These are phyloP conservation scores for Colletotrichum theobromicola DNA, from an alignment of 2,329 filamentous ascomycete genomes.

Conservation along the genomic window DNA sequence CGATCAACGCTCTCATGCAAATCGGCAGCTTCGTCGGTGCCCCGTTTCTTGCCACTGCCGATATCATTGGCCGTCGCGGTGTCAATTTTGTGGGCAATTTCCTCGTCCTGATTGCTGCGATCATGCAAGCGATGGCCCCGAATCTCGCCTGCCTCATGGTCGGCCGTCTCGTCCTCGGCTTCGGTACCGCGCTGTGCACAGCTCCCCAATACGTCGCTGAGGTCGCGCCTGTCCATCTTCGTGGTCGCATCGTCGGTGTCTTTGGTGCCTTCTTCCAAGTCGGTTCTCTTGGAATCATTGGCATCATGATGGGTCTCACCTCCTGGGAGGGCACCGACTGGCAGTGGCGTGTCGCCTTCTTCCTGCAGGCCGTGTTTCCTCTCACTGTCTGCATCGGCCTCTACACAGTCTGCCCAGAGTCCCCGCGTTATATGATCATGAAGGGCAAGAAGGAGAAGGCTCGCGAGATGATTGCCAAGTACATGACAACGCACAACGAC, in stretches of 20 bases:
- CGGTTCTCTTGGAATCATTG: conserved; percentile 45
- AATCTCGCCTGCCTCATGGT: conserved; percentile 46
- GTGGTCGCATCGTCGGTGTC: conserved; percentile 49
- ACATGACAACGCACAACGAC: conserved; percentile 44
- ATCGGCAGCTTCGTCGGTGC: conserved; percentile 52
- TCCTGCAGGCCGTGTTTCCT: conserved; percentile 49
- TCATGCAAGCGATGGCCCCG: conserved; percentile 43
- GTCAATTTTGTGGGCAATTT: conserved; percentile 51
- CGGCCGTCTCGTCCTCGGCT: conserved; percentile 62
- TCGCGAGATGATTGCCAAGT: conserved; percentile 36
- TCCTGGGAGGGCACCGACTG: conserved; percentile 37
- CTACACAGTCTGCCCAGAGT: conserved; percentile 42
- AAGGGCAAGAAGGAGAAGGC: conserved; percentile 40
- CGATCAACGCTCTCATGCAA: conserved; percentile 52
- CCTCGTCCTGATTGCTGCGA: conserved; percentile 47
- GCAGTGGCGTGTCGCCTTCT: conserved; percentile 41
- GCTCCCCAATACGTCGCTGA: conserved; percentile 33
- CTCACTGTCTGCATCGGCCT: conserved; percentile 36
- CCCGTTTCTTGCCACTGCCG: conserved; percentile 53
- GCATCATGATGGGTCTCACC: conserved; percentile 46
- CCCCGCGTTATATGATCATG: conserved; percentile 44
- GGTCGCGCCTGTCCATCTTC: conserved; percentile 31
- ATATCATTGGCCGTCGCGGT: conserved; percentile 56
- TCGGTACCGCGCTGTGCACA: conserved; percentile 41
- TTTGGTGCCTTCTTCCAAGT: conserved; percentile 53